Evolutionary conservation across 345 rosid species (phyloP).

Genomic region (Passiflora organensis): DNA sequence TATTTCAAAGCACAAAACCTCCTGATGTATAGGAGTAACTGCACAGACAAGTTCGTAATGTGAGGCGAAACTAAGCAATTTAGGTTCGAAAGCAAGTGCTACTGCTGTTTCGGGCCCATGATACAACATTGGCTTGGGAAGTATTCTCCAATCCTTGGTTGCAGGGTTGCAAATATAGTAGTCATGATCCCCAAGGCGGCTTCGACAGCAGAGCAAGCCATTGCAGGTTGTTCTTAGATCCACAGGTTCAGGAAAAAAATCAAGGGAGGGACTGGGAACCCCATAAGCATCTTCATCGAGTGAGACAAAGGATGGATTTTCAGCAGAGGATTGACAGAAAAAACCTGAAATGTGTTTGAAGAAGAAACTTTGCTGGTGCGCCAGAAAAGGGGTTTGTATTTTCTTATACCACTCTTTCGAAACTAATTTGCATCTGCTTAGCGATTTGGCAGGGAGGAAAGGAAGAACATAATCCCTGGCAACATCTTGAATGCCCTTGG

Average conservation of each 20-base stretch:
- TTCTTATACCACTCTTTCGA: constrained; percentile 34
- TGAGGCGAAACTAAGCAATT: constrained; percentile 5
- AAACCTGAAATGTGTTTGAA: constrained; percentile 37
- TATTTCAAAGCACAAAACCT: constrained; percentile 29
- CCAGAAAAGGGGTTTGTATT: constrained; percentile 34
- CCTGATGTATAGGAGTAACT: neutral
- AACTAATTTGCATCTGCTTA: constrained; percentile 35
- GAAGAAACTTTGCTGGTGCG: constrained; percentile 28
- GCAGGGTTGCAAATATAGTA: constrained; percentile 51
- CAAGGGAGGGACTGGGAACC: constrained; percentile 23
- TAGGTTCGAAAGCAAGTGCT: constrained; percentile 38
- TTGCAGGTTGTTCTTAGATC: constrained; percentile 23
- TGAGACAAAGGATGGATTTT: constrained; percentile 25
- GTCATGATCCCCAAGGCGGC: neutral
- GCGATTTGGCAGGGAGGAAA: constrained; percentile 41
- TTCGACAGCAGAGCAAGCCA: constrained; percentile 41
- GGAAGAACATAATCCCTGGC: constrained; percentile 25
- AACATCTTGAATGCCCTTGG: constrained; percentile 12
- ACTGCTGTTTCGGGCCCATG: constrained; percentile 29
- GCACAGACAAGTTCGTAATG: constrained; percentile 34
- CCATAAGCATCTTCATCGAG: constrained; percentile 23
- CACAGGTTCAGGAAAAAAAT: constrained; percentile 30
- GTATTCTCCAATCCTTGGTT: constrained; percentile 27
- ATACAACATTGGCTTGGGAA: constrained; percentile 25
- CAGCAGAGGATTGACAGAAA: constrained; percentile 24